Evolutionary conservation across 192 early-diverging fungal species (phyloP), one percentile per base, ranked within the genome.

Genomic region (Nowakowskiella sp.): DNA sequence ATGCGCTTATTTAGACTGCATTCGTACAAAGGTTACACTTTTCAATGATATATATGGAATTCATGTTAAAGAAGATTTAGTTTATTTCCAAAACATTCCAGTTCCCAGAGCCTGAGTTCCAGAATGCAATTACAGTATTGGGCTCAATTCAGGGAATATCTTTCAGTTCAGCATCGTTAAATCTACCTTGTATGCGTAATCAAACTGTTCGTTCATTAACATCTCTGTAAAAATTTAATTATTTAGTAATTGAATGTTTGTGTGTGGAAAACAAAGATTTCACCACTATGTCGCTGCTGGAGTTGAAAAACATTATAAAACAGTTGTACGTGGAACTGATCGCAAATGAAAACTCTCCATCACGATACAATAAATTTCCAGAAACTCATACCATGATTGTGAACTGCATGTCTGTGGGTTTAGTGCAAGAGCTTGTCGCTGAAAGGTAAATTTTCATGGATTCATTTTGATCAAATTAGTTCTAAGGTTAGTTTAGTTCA

Each of bases 21-120:
- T 88, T 33, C 49, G 72, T 24, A 66, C 70, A 55, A 59, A 84
- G 67, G 79, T 87, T n/a, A n/a, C n/a, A n/a, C n/a, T n/a, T n/a
- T n/a, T n/a, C n/a, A n/a, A n/a, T n/a, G n/a, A n/a, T n/a, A n/a
- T n/a, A n/a, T n/a, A n/a, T n/a, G n/a, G n/a, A n/a, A n/a, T n/a
- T n/a, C n/a, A n/a, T n/a, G n/a, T n/a, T n/a, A n/a, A n/a, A n/a
- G n/a, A n/a, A n/a, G n/a, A n/a, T n/a, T n/a, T n/a, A n/a, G n/a
- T n/a, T n/a, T n/a, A n/a, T n/a, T n/a, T 13, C 19, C 13, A 39
- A 39, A 39, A 39, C 13, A 0, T 8, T 26, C 6, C 24, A 27
- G 24, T 44, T 72, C n/a, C 56, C 73, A 25, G 72, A 73, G 53
- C 28, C 51, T 21, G 58, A 58, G n/a, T 64, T 57, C 16, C 68